These are phyloP conservation scores for Serendipita sp. DNA, from an alignment of 768 basidiomycete genomes.

Conservation along the genomic window DNA sequence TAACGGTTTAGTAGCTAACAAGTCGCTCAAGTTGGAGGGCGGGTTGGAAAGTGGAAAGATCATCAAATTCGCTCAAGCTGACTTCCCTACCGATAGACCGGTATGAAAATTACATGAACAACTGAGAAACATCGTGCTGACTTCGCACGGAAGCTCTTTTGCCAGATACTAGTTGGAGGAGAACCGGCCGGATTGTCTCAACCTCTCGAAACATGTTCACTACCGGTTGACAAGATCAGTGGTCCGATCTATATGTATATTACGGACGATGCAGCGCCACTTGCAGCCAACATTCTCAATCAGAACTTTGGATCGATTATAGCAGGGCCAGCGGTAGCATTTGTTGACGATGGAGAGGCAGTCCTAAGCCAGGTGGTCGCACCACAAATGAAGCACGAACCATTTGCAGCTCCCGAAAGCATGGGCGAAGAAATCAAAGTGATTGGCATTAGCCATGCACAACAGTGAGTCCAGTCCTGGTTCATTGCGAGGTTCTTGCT, in stretches of 20 bases:
- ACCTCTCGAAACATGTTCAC: constrained; percentile 41
- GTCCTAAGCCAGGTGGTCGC: not conserved
- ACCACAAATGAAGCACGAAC: not conserved
- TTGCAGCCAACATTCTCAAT: constrained; percentile 43
- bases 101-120: not conserved
- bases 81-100: not conserved
- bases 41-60: not conserved
- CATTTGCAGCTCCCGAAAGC: too few relatives aligned
- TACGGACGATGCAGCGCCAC: constrained; percentile 44
- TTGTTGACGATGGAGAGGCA: constrained; percentile 31
- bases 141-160: constrained; percentile 22
- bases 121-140: not conserved
- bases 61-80: not conserved
- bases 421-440: too few relatives aligned
- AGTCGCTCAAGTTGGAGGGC: constrained; percentile 9
- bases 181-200: constrained; percentile 37
- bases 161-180: constrained; percentile 65
- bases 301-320: constrained; percentile 36
- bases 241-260: constrained; percentile 62
- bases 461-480: too few relatives aligned
- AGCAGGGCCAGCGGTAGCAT: constrained; percentile 55
- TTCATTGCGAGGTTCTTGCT: too few relatives aligned
- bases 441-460: too few relatives aligned
- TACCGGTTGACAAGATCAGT: constrained; percentile 43
- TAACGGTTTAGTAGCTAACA: constrained; percentile 9